Percentiles rank a stretch among this genome's conserved stretches.
Evolutionary conservation across 1,139 yeast species (phyloP).

Genomic region (Geotrichum fermentans): DNA sequence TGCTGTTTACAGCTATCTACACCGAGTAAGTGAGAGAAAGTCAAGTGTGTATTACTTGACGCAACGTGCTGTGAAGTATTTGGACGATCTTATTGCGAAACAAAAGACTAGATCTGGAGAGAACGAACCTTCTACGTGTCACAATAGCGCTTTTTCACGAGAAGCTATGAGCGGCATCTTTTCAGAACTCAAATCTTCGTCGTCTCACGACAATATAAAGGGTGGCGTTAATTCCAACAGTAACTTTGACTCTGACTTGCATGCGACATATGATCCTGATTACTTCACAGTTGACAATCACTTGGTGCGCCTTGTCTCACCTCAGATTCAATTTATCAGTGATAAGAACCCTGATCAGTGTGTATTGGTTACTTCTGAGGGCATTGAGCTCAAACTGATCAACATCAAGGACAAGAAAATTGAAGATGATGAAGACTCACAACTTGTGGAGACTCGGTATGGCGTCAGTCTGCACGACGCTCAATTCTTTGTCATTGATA

Average conservation of each 20-base stretch:
- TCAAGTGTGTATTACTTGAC: conserved; percentile 60
- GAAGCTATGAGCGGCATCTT: conserved; percentile 17
- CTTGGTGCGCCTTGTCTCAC: conserved; percentile 67
- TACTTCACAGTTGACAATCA: conserved; percentile 56
- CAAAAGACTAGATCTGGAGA: conserved; percentile 11
- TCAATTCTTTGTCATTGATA: conserved; percentile 61
- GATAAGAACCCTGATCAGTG: conserved; percentile 60
- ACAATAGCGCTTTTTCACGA: background rate
- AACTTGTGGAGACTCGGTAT: conserved; percentile 61
- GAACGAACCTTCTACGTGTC: background rate
- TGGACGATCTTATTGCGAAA: conserved; percentile 47
- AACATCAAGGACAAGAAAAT: conserved; percentile 49
- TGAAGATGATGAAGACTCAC: conserved; percentile 48
- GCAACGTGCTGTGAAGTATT: conserved; percentile 65
- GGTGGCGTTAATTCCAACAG: background rate
- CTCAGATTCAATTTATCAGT: conserved; percentile 79
- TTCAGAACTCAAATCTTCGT: conserved; percentile 17
- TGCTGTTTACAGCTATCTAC: conserved; percentile 56
- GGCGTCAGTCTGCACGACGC: conserved; percentile 68
- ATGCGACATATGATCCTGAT: conserved; percentile 24
- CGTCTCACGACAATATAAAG: conserved; percentile 1
- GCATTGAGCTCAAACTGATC: conserved; percentile 62
- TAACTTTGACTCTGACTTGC: conserved; percentile 14
- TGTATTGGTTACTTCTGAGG: conserved; percentile 64
- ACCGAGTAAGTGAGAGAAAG: conserved; percentile 53